Evolutionary conservation across 1,284 basidiomycete genomes (phyloP).

Genomic region (Flammula alnicola): DNA sequence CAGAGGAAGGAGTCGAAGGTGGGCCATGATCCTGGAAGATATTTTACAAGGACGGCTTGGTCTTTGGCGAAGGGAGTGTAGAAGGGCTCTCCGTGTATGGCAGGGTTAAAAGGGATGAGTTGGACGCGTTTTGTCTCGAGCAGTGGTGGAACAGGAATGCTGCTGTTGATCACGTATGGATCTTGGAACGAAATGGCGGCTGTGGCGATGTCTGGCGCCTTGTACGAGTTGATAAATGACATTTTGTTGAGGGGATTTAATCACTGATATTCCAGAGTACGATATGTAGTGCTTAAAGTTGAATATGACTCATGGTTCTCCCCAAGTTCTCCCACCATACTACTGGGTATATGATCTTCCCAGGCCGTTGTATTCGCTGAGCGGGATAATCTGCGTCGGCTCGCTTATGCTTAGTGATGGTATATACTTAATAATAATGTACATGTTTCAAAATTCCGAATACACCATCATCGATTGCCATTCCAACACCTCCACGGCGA

Average conservation of each 20-base stretch:
- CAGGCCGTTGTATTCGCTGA: too few species aligned
- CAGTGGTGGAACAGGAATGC: conserved; percentile 33
- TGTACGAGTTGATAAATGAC: conserved; percentile 23
- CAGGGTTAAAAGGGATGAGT: conserved; percentile 43
- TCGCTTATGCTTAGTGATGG: too few species aligned
- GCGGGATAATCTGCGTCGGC: too few species aligned
- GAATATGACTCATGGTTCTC: too few species aligned
- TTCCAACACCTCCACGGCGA: too few species aligned
- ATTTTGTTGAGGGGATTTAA: too few species aligned
- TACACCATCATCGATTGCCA: too few species aligned
- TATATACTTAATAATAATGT: too few species aligned
- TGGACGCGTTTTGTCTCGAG: conserved; percentile 44
- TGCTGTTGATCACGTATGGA: conserved; percentile 35
- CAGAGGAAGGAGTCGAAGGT: conserved; percentile 25
- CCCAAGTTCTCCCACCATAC: too few species aligned
- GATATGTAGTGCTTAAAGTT: neutral
- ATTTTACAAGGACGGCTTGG: conserved; percentile 23
- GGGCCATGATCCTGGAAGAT: conserved; percentile 27
- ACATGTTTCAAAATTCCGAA: too few species aligned
- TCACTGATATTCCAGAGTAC: too few species aligned
- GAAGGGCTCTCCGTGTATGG: conserved; percentile 36
- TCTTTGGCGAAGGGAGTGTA: conserved; percentile 22
- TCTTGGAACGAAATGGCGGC: conserved; percentile 13
- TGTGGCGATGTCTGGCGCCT: conserved; percentile 8
- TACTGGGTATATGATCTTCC: too few species aligned